A percentile compares a stretch with the other conserved stretches of the same genome.
Evolutionary conservation across 2,329 filamentous ascomycete species (phyloP).

Genomic region (Fusarium citri): DNA sequence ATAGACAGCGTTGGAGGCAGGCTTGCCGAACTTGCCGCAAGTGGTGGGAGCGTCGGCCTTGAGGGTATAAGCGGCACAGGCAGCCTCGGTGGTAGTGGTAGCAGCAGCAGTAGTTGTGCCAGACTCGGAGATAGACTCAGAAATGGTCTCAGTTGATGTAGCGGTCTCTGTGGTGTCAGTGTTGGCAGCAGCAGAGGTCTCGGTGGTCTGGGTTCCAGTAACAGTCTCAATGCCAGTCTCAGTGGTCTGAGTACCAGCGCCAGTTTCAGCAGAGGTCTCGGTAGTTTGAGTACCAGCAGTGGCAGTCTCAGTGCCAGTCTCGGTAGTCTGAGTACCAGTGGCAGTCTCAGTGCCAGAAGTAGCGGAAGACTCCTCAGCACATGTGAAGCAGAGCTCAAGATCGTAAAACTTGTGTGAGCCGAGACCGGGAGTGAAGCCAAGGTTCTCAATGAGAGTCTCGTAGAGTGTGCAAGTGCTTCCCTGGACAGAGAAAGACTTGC

Average conservation of each 20-base stretch:
- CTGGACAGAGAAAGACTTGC: conserved; percentile 31
- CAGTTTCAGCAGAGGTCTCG: neutral
- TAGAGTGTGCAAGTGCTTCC: conserved; percentile 20
- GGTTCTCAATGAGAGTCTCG: neutral
- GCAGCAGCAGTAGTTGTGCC: neutral
- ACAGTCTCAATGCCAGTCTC: neutral
- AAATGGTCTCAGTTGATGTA: neutral
- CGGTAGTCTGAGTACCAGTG: neutral
- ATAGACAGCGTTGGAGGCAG: neutral
- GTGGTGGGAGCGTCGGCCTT: neutral
- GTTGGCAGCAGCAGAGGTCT: neutral
- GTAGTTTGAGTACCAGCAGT: neutral
- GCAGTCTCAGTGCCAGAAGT: conserved; percentile 19
- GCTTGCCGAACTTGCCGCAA: neutral
- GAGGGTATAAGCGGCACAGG: neutral
- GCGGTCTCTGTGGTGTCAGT: neutral
- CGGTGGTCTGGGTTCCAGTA: neutral
- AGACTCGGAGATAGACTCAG: neutral
- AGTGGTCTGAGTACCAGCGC: neutral
- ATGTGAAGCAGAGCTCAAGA: conserved; percentile 33
- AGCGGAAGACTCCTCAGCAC: conserved; percentile 19
- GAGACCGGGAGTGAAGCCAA: neutral
- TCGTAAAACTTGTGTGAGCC: conserved; percentile 22
- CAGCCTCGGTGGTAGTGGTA: neutral
- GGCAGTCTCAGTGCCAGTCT: neutral